Conservation (phyloP, 2,329 filamentous ascomycete species). For the Cladorrhinum sp. region DNA sequence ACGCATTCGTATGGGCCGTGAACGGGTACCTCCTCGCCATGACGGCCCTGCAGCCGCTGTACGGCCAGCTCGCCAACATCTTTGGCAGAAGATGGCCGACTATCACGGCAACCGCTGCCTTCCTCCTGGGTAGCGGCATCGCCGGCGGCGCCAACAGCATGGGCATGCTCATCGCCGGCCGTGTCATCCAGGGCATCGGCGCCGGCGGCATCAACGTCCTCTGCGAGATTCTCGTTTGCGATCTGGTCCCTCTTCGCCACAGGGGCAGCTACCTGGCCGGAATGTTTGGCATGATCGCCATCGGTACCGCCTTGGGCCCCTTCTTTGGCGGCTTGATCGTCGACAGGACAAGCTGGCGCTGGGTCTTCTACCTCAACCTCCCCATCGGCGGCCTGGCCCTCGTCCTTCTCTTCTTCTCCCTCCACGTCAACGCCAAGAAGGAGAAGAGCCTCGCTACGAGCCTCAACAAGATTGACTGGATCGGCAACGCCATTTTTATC, state of each 20-base stretch:
- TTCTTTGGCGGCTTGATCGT: conserved; percentile 35
- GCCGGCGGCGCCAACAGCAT: neutral
- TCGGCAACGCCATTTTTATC: conserved; percentile 42
- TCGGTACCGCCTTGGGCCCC: conserved; percentile 39
- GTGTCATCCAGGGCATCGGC: neutral
- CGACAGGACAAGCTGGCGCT: conserved; percentile 39
- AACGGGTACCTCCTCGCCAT: conserved; percentile 14
- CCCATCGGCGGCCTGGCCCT: conserved; percentile 39
- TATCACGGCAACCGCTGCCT: neutral
- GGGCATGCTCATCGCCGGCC: neutral
- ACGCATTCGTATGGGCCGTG: conserved; percentile 14
- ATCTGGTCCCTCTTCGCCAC: conserved; percentile 38
- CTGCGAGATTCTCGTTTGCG: conserved; percentile 35
- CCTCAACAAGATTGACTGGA: conserved; percentile 40
- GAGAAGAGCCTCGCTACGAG: conserved; percentile 29
- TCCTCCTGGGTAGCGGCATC: conserved; percentile 11
- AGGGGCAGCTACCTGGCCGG: conserved; percentile 37
- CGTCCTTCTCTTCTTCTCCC: conserved; percentile 37
- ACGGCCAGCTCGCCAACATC: conserved; percentile 14
- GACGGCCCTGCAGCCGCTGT: conserved; percentile 14
- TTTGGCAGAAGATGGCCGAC: conserved; percentile 7
- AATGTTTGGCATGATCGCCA: conserved; percentile 34
- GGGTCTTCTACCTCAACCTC: conserved; percentile 46
- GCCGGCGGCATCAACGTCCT: conserved; percentile 1
- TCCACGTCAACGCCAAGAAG: conserved; percentile 35